Percentiles rank a stretch among this genome's conserved stretches.
phyloP scores from a whole-genome alignment of 208 protist species.

The Lotmaria passim region DNA sequence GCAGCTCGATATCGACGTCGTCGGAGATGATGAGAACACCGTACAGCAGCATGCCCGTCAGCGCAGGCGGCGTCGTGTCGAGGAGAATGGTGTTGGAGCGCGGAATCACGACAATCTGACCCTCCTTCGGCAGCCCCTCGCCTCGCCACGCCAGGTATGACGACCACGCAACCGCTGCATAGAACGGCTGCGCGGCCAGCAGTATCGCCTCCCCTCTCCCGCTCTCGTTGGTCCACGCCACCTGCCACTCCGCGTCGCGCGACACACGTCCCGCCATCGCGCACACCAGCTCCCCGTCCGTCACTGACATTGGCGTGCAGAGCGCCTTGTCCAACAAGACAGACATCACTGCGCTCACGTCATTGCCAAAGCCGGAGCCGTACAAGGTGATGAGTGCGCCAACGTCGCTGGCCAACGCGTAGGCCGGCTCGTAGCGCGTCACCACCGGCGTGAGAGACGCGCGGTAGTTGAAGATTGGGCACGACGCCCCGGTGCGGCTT shows the following conservation, averaged over 20 bases:
- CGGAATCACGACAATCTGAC: constrained; percentile 30
- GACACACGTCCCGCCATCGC: constrained; percentile 38
- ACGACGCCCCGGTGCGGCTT: constrained; percentile 39
- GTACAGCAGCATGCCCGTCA: constrained; percentile 35
- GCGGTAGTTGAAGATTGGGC: constrained; percentile 37
- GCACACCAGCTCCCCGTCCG: constrained; percentile 33
- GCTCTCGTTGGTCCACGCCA: constrained; percentile 26
- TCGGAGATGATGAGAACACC: constrained; percentile 53
- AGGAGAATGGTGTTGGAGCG: constrained; percentile 40
- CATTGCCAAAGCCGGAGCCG: constrained; percentile 37
- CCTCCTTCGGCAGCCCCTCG: constrained; percentile 24
- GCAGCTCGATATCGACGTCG: constrained; percentile 36
- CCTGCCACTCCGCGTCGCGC: constrained; percentile 7
- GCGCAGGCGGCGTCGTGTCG: constrained; percentile 40
- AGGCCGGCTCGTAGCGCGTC: constrained; percentile 28
- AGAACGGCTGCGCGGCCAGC: constrained; percentile 40
- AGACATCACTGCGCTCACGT: constrained; percentile 22
- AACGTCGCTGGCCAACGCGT: constrained; percentile 26
- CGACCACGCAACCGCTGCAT: constrained; percentile 48
- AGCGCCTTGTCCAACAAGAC: constrained; percentile 40
- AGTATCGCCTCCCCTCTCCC: constrained; percentile 34
- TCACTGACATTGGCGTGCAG: constrained; percentile 33
- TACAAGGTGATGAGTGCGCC: constrained; percentile 26
- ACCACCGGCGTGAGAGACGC: constrained; percentile 41
- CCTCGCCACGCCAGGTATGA: constrained; percentile 50